Evolutionary conservation across 1,284 basidiomycete genomes (phyloP).

Genomic region (Sporisorium scitamineum): DNA sequence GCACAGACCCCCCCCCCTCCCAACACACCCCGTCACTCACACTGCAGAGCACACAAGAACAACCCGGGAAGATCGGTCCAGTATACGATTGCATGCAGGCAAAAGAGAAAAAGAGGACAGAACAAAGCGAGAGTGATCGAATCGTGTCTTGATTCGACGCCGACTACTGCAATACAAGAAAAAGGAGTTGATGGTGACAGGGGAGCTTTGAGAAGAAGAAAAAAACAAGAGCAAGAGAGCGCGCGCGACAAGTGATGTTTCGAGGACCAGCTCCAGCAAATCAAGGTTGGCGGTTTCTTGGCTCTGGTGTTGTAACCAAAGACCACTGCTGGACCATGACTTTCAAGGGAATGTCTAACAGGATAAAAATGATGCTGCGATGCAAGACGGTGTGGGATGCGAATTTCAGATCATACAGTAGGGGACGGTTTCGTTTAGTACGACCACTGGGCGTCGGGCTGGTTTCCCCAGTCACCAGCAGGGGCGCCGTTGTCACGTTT

Average conservation of each 20-base stretch:
- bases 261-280: constrained; percentile 1
- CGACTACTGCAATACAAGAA: constrained; percentile 2
- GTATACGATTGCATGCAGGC: background rate
- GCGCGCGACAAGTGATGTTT: background rate
- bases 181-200: constrained; percentile 1
- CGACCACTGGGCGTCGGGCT: constrained; percentile 11
- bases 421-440: constrained; percentile 3
- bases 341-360: background rate
- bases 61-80: too few species aligned
- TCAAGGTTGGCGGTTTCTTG: too few species aligned
- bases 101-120: background rate
- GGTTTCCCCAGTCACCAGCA: constrained; percentile 20
- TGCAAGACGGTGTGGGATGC: background rate
- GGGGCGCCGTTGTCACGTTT: constrained; percentile 30
- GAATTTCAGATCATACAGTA: background rate
- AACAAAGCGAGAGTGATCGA: constrained; percentile 2
- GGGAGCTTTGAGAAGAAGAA: background rate
- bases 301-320: too few species aligned
- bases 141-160: background rate
- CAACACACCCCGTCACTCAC: too few species aligned
- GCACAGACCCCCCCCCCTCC: background rate
- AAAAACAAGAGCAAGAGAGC: constrained; percentile 1
- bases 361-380: background rate
- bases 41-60: background rate
- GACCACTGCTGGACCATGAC: background rate